Evolutionary conservation across 148 eudicot genomes (phyloP), one percentile per base, ranked within the genome.

Genomic region (Fagopyrum tataricum): DNA sequence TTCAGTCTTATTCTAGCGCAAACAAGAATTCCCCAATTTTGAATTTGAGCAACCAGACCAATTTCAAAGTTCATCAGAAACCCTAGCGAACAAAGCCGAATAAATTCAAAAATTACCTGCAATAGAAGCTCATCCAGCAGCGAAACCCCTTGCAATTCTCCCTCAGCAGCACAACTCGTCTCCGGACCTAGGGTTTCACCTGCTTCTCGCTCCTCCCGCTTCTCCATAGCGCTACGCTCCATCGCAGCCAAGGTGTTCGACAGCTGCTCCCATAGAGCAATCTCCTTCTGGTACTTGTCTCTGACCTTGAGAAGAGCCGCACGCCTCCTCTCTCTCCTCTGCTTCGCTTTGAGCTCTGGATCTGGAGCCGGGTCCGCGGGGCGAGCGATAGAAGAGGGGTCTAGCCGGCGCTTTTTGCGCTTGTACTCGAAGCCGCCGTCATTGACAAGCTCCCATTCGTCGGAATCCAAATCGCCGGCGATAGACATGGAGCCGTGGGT

Each of bases 401-500:
- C 82, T 12, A 78, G 74, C 44, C 79, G 88, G 53, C 88, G 91
- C 59, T 83, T 85, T 76, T 79, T 79, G 66, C 91, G 90, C 81
- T 79, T 81, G 91, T 79, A 85, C 41, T 88, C 87, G 80, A 90
- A 84, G 56, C 89, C 96, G 17, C 85, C 91, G 83, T 83, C 89
- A 81, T 84, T 81, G 44, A 87, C 66, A 23, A 85, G 26, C 64
- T 88, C 91, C 91, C 90, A 88, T 1, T 90, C 96, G 74, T 78
- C 82, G 21, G 83, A 77, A 6, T 84, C 79, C 17, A 21, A 58
- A 5, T 44, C 77, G n/a, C 75, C 46, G 2, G 73, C 42, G 21
- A 75, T 42, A 39, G 64, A 6, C 12, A 58, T 67, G 20, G 53
- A 18, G 49, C 64, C 23, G 74, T 74, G 44, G 61, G 13, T 41